Percentiles rank a stretch among this genome's conserved stretches.
phyloP scores from a whole-genome alignment of 192 early-diverging fungal genomes.

The Coemansia reversa region DNA sequence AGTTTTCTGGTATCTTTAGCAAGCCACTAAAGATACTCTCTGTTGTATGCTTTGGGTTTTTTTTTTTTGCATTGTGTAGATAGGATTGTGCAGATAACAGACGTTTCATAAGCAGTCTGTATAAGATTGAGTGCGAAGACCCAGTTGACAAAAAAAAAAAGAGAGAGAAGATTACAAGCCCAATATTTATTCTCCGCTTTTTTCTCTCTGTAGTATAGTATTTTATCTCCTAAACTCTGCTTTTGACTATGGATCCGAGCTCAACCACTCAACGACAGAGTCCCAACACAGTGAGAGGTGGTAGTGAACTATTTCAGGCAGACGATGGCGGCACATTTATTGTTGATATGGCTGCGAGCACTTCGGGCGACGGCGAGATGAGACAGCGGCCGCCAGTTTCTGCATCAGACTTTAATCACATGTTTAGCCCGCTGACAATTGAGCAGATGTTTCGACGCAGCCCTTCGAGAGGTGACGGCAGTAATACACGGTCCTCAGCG shows the following conservation, averaged over 20 bases:
- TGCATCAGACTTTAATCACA: slow-evolving; percentile 39
- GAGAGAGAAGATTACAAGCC: too few relatives aligned
- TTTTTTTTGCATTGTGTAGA: too few relatives aligned
- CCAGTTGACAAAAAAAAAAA: too few relatives aligned
- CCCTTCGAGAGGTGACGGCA: slow-evolving; percentile 6
- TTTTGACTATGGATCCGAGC: slow-evolving; percentile 4
- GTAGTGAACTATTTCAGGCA: slow-evolving; percentile 4
- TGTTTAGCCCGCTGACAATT: slow-evolving; percentile 46
- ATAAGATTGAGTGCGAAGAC: too few relatives aligned
- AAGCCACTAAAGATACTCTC: too few relatives aligned
- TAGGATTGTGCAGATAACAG: too few relatives aligned
- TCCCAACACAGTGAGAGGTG: background rate
- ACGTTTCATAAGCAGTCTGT: too few relatives aligned
- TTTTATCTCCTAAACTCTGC: background rate
- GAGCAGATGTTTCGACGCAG: slow-evolving; percentile 43
- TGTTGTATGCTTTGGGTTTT: too few relatives aligned
- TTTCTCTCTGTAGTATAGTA: background rate
- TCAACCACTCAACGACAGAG: slow-evolving; percentile 7
- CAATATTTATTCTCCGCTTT: background rate
- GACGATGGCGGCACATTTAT: slow-evolving; percentile 39
- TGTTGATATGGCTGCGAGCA: slow-evolving; percentile 20
- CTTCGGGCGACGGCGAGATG: slow-evolving; percentile 9
- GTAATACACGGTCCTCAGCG: slow-evolving; percentile 11
- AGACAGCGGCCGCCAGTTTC: slow-evolving; percentile 29
- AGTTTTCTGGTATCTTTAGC: too few relatives aligned